Percentiles rank a stretch among this genome's conserved stretches.
Evolutionary conservation across 257 asterid species (phyloP).

Genomic region (Fraxinus pennsylvanica): DNA sequence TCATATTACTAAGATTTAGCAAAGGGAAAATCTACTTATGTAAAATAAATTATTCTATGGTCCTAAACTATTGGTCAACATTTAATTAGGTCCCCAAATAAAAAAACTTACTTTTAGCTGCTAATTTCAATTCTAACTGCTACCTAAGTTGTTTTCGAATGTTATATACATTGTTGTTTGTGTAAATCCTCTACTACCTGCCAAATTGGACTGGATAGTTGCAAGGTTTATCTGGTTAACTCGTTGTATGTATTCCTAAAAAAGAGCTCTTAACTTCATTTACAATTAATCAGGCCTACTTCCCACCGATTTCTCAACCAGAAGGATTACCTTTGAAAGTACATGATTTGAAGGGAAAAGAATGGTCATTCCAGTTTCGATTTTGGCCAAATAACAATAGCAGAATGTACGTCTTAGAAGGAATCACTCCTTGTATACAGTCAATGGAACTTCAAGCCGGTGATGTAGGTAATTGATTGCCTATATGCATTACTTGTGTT

Average conservation of each 20-base stretch:
- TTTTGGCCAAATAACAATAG: conserved; percentile 98
- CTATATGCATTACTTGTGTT: conserved; percentile 22
- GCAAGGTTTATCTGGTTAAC: conserved; percentile 14
- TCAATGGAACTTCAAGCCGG: conserved; percentile 96
- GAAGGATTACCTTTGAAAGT: conserved; percentile 84
- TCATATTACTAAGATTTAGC: too few species aligned
- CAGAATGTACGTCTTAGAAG: conserved; percentile 99
- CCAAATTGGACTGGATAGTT: neutral
- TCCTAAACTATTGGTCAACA: too few species aligned
- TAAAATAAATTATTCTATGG: too few species aligned
- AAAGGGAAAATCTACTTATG: too few species aligned
- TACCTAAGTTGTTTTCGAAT: too few species aligned
- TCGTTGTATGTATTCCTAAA: conserved; percentile 10
- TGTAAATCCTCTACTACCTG: conserved; percentile 11
- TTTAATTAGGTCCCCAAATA: too few species aligned
- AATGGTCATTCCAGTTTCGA: conserved; percentile 92
- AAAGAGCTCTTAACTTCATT: conserved; percentile 29
- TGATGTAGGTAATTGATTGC: conserved; percentile 75
- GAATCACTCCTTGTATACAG: conserved; percentile 95
- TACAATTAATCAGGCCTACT: conserved; percentile 66
- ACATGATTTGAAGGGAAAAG: conserved; percentile 81
- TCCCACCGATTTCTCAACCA: conserved; percentile 81
- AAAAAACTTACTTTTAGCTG: too few species aligned
- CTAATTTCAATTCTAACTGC: too few species aligned
- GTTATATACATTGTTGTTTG: neutral